Percentiles rank a stretch among this genome's conserved stretches.
These are phyloP conservation scores for Rubia peregrina DNA, from an alignment of 305 asterid species.

Conservation along the genomic window DNA sequence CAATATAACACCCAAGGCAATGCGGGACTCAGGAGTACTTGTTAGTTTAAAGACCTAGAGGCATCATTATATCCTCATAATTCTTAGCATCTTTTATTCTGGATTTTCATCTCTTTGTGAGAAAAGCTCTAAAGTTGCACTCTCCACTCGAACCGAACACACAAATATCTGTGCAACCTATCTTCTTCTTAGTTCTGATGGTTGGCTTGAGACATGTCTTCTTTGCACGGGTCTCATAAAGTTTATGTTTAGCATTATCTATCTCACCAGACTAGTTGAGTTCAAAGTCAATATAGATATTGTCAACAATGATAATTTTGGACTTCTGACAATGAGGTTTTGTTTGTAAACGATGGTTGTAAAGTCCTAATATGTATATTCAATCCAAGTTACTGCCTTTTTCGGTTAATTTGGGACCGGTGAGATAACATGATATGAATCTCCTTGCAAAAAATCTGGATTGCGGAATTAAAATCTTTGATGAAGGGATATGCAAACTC, in stretches of 20 bases:
- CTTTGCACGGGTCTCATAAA: slow-evolving; percentile 39
- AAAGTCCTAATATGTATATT: too few species aligned
- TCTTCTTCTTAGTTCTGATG: slow-evolving; percentile 24
- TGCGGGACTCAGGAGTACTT: too few species aligned
- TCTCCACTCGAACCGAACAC: slow-evolving; percentile 23
- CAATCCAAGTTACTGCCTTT: too few species aligned
- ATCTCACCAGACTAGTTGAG: slow-evolving; percentile 37
- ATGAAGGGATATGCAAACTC: too few species aligned
- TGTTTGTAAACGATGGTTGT: too few species aligned
- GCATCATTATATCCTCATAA: slow-evolving; percentile 74
- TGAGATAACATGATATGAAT: too few species aligned
- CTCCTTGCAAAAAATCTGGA: too few species aligned
- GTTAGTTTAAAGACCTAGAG: slow-evolving; percentile 20
- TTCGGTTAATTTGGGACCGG: too few species aligned
- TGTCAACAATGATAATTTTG: too few species aligned
- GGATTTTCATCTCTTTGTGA: slow-evolving; percentile 39
- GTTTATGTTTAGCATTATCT: slow-evolving; percentile 61
- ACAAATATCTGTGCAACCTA: slow-evolving; percentile 20
- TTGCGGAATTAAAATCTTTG: too few species aligned
- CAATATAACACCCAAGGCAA: too few species aligned
- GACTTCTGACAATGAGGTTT: too few species aligned
- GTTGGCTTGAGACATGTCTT: slow-evolving; percentile 44
- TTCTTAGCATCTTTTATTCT: slow-evolving; percentile 59
- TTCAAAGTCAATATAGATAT: background rate
- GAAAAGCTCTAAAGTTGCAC: slow-evolving; percentile 7